Evolutionary conservation across 2,329 filamentous ascomycete species (phyloP), one percentile per base, ranked within the genome.

Genomic region (Trichoderma lentiforme): DNA sequence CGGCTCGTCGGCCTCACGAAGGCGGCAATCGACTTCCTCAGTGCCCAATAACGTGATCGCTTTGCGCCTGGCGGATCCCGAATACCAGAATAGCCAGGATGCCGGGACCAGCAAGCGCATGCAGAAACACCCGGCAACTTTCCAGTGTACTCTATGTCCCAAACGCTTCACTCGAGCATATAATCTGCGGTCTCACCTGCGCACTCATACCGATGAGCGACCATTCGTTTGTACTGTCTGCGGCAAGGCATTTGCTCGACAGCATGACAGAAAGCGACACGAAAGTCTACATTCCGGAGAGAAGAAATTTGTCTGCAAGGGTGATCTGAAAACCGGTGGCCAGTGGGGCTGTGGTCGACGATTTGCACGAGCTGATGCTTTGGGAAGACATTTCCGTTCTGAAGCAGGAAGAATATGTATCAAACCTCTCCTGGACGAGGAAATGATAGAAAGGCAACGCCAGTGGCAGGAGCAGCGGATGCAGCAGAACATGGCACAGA

Each of bases 231-330:
- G 96, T 79, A 98, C 93, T 0, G 94, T 98, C 9, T 99, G 96
- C 76, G 93, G 94, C 67, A 99, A 99, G 82, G 96, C 96, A 0
- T 99, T 99, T 83, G 96, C 96, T 6, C 92, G 96, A 30, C 96
- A 99, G 79, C 96, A 99, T 79, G 96, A 99, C 80, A 92, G 96
- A 60, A 99, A 99, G 83, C 92, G 96, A 51, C 96, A 99, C 81
- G 96, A 99, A 83, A 95, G 95, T 51, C 85, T 99, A 56, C 96
- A 99, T 79, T 97, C 93, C 0, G 96, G 96, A 56, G 96, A 99
- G 84, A 99, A 98, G 89, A 98, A 97, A 79, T 99, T 98, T 80
- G 93, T 98, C 8, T 99, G 96, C 83, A 94, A 94, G 76, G 96
- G 96, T 68, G 93, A 95, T 72, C 89, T 99, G 64, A 95, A 95